These are phyloP conservation scores for Hypoxylon fuscum DNA, from an alignment of 495 filamentous ascomycete species.

Conservation along the genomic window DNA sequence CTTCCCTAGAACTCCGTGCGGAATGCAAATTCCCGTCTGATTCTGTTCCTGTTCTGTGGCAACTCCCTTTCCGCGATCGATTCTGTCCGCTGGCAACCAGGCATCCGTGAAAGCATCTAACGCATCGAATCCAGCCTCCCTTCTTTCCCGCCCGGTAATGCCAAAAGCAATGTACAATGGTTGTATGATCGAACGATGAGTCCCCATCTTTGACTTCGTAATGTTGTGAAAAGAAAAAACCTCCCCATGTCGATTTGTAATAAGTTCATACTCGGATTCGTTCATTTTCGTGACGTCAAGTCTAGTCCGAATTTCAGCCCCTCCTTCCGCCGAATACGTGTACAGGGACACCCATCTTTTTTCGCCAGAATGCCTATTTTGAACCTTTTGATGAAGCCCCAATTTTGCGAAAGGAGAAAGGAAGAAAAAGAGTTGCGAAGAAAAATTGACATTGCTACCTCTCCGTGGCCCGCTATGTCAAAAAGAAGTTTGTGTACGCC, in stretches of 20 bases:
- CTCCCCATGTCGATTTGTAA: conserved; percentile 8
- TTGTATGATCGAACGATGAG: conserved; percentile 28
- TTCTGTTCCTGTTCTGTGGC: conserved; percentile 6
- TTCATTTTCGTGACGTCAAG: conserved; percentile 5
- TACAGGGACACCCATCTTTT: conserved; percentile 45
- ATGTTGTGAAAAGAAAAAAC: background rate
- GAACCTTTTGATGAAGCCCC: conserved; percentile 1
- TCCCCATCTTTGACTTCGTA: background rate
- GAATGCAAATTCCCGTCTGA: conserved; percentile 36
- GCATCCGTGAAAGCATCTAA: background rate
- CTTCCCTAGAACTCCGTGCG: conserved; percentile 23
- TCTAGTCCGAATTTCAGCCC: conserved; percentile 18
- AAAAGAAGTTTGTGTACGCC: conserved; percentile 43
- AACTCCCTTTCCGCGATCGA: background rate
- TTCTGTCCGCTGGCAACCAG: background rate
- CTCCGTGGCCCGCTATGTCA: conserved; percentile 26
- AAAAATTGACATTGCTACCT: conserved; percentile 27
- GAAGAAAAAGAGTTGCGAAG: background rate
- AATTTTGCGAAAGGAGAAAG: conserved; percentile 12
- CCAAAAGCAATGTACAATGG: conserved; percentile 29
- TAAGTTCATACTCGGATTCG: conserved; percentile 20
- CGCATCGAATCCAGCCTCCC: conserved; percentile 2
- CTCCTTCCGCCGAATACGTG: conserved; percentile 41
- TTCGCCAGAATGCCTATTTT: conserved; percentile 30
- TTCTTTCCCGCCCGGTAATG: conserved; percentile 15